Base-by-base conservation (phyloP, 352 stramenopile genomes). In the Bremia lactucae region DNA sequence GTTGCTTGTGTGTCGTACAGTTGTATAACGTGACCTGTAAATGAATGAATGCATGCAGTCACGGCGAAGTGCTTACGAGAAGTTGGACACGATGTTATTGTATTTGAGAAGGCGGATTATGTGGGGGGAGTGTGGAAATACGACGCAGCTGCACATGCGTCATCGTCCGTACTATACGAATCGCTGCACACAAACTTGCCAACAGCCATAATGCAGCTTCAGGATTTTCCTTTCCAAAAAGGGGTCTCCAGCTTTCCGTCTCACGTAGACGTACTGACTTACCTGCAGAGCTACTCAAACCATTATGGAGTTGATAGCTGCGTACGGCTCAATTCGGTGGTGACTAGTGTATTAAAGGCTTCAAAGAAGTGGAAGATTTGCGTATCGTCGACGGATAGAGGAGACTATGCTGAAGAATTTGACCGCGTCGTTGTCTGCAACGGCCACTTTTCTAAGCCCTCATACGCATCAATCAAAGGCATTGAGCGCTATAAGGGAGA, bases 91-190 rank as follows among this genome's bases (percentile, higher is more conserved):
- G 49, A 72, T 0, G 72, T 90, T 19, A 55, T 86, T 19, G 64
- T 87, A 35, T 86, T 87, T 35, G 77, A 90, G 42, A 83, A 83
- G 49, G 46, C 72, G 22, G 59, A 41, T 2, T 44, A 68, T 31
- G 52, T 78, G n/a, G 77, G 77, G 3, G 77, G 77, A 14, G 64
- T 90, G n/a, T 90, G 77, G 77, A 83, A 77, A 24, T 90, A 86
- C 52, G 64, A 83, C 31, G 68, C 72, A 4, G 45, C 57, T 2
- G 37, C 50, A 1, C 57, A 84, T 33, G 58, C 77, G 8, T 29
- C 33, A n/a, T 72, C 57, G 4, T 68, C 62, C 2, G 43, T 84
- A 45, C 46, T 90, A 42, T 90, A 90, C 43, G 70, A 87, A 72
- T 90, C 77, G 7, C 59, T 90, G 38, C 77, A 73, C 36, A 90